Percentiles rank a stretch among this genome's conserved stretches.
These are phyloP conservation scores for Mycena belliarum DNA, from an alignment of 768 basidiomycete species.

Conservation along the genomic window DNA sequence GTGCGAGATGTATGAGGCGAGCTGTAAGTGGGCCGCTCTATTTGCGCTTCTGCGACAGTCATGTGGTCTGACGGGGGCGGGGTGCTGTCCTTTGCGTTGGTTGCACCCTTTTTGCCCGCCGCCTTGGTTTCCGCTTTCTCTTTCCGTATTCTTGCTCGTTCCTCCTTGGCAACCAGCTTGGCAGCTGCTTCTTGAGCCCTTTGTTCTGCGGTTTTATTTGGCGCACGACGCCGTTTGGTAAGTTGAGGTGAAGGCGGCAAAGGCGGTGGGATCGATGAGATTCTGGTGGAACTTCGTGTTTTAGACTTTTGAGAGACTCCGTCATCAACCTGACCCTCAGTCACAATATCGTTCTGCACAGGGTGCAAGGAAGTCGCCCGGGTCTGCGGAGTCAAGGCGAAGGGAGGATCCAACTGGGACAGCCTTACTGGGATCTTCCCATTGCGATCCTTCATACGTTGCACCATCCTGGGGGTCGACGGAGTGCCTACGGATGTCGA, in stretches of 20 bases:
- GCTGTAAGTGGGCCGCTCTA: not conserved
- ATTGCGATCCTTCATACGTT: slow-evolving; percentile 44
- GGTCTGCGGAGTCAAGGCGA: not conserved
- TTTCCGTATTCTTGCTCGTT: slow-evolving; percentile 7
- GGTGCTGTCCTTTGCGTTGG: too few species aligned
- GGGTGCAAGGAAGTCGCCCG: not conserved
- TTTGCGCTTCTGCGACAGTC: not conserved
- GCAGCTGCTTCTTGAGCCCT: slow-evolving; percentile 24
- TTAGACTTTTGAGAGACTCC: not conserved
- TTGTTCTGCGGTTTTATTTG: slow-evolving; percentile 25
- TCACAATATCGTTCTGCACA: not conserved
- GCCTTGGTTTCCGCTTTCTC: slow-evolving; percentile 13
- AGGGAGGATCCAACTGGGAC: slow-evolving; percentile 10
- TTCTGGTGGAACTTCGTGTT: slow-evolving; percentile 21
- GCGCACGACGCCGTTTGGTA: slow-evolving; percentile 20
- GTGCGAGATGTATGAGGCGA: not conserved
- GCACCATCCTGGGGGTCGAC: slow-evolving; percentile 35
- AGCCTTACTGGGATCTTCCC: slow-evolving; percentile 29
- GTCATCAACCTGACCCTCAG: not conserved
- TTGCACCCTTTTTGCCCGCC: not conserved
- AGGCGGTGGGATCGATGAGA: slow-evolving; percentile 20
- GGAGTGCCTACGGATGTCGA: not conserved
- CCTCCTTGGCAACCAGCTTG: slow-evolving; percentile 17
- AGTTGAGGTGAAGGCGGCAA: slow-evolving; percentile 3
- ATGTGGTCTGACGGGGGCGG: too few species aligned